Conservation (phyloP, 2,329 filamentous ascomycete genomes). For the Ceratocystiopsis sp. region DNA sequence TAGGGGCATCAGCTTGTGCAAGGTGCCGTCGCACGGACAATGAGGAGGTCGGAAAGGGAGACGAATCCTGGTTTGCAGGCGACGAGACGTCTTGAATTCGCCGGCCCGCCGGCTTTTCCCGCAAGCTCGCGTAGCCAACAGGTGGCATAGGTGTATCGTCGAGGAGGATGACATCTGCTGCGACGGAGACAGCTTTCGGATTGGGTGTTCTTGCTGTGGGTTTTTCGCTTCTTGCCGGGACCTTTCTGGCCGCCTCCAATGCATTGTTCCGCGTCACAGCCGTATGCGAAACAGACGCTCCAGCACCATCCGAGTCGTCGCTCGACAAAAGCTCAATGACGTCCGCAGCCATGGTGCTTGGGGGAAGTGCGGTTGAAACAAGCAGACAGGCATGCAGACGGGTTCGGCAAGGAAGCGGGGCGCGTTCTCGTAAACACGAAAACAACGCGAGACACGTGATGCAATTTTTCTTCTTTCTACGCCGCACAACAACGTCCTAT, state of each 20-base stretch:
- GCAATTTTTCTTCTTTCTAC: neutral
- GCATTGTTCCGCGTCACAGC: neutral
- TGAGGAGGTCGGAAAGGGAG: neutral
- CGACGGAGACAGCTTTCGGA: neutral
- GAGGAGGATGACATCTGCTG: neutral
- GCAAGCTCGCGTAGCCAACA: neutral
- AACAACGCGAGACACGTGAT: neutral
- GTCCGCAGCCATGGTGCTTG: neutral
- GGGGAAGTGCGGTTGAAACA: neutral
- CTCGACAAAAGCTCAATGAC: constrained; percentile 3
- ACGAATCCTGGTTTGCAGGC: neutral
- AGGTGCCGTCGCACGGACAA: neutral
- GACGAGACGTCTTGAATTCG: neutral
- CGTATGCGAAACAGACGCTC: neutral
- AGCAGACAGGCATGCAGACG: neutral
- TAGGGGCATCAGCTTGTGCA: neutral
- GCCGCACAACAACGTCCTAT: too few species aligned
- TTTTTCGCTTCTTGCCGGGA: neutral
- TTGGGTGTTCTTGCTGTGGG: neutral
- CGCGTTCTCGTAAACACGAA: too few species aligned
- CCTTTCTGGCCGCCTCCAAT: neutral
- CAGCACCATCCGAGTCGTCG: constrained; percentile 2
- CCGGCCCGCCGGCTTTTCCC: too few species aligned
- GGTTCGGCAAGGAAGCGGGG: too few species aligned
- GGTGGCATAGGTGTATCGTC: neutral